Conservation (phyloP, 2,329 filamentous ascomycete genomes). For the Microdochium trichocladiopsis region DNA sequence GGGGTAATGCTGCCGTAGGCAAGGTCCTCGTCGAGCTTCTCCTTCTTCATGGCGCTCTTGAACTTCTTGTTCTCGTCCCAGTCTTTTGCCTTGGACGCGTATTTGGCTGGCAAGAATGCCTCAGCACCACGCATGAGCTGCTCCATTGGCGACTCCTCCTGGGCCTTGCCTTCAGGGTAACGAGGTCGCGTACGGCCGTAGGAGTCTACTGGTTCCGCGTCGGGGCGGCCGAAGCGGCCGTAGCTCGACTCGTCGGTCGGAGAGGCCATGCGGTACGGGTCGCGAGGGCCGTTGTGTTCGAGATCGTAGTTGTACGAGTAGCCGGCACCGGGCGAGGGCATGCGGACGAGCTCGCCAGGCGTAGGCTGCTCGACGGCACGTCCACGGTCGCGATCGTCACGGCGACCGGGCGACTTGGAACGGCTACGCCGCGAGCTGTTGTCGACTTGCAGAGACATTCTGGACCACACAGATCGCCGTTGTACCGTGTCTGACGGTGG, state of each 20-base stretch:
- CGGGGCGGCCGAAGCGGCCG: not conserved
- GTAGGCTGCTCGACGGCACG: slow-evolving; percentile 10
- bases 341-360: slow-evolving; percentile 31
- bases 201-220: not conserved
- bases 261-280: slow-evolving; percentile 10
- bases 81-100: slow-evolving; percentile 16
- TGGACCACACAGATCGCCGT: slow-evolving; percentile 1
- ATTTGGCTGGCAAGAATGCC: slow-evolving; percentile 20
- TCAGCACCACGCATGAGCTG: slow-evolving; percentile 20
- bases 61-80: slow-evolving; percentile 22
- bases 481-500: not conserved
- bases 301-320: slow-evolving; percentile 31
- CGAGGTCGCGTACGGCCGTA: not conserved
- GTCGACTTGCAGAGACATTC: slow-evolving; percentile 46
- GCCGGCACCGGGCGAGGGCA: slow-evolving; percentile 28
- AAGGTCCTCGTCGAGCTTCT: slow-evolving; percentile 36
- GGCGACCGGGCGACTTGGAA: slow-evolving; percentile 37
- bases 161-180: slow-evolving; percentile 1
- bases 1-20: slow-evolving; percentile 35
- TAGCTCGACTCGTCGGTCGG: slow-evolving; percentile 10
- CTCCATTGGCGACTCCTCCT: slow-evolving; percentile 6
- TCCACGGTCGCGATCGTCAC: slow-evolving; percentile 25
- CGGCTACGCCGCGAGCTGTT: slow-evolving; percentile 35
- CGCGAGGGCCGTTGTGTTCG: slow-evolving; percentile 14
- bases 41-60: slow-evolving; percentile 16